A percentile compares a stretch with the other conserved stretches of the same genome.
Evolutionary conservation across 306 rosid genomes (phyloP).

Genomic region (Hippophae tibetana): DNA sequence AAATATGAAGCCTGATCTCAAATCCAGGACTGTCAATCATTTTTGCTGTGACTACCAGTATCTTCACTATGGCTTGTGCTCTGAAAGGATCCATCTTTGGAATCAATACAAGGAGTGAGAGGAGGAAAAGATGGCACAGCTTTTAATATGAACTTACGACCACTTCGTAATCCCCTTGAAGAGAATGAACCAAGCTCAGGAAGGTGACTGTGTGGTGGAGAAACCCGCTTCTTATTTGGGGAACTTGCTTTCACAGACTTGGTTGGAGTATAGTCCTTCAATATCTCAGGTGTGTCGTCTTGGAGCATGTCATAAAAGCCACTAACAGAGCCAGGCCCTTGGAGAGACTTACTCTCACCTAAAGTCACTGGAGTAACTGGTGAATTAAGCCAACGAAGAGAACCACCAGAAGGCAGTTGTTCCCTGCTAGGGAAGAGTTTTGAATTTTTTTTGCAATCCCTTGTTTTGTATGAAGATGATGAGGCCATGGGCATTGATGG

Average conservation of each 20-base stretch:
- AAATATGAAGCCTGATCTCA: slow-evolving; percentile 3
- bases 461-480: slow-evolving; percentile 17
- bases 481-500: slow-evolving; percentile 14
- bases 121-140: slow-evolving; percentile 54
- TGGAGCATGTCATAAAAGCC: slow-evolving; percentile 32
- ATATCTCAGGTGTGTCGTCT: slow-evolving; percentile 47
- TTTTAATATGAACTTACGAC: slow-evolving; percentile 40
- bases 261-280: slow-evolving; percentile 32
- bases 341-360: slow-evolving; percentile 20
- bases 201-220: slow-evolving; percentile 45
- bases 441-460: slow-evolving; percentile 17
- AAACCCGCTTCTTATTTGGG: slow-evolving; percentile 58
- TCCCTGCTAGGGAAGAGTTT: slow-evolving; percentile 16
- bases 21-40: slow-evolving; percentile 14
- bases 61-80: slow-evolving; percentile 18
- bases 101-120: slow-evolving; percentile 41
- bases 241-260: slow-evolving; percentile 43
- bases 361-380: slow-evolving; percentile 38
- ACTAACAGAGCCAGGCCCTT: slow-evolving; percentile 17
- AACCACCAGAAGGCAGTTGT: slow-evolving; percentile 21
- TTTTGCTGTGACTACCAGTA: slow-evolving; percentile 1
- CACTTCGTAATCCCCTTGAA: slow-evolving; percentile 40
- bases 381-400: slow-evolving; percentile 35
- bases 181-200: slow-evolving; percentile 34
- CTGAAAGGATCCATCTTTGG: slow-evolving; percentile 17